Evolutionary conservation across 75 land plant species (phyloP).

Genomic region (Pinus taeda): DNA sequence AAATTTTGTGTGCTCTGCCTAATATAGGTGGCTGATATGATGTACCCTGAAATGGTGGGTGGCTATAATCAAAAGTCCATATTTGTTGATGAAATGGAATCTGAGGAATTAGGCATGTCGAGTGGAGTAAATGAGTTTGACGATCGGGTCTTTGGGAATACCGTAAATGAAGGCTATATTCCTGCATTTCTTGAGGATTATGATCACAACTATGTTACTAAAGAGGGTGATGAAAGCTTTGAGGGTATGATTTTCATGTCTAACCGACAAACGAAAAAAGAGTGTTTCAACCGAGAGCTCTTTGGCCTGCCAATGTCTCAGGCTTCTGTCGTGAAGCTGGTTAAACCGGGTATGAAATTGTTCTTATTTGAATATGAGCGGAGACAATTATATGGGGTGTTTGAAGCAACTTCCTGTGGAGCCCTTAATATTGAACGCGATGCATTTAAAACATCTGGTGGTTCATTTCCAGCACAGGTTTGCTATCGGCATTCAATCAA

Average conservation of each 20-base stretch:
- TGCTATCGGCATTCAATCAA: background rate
- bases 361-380: constrained; percentile 67
- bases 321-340: constrained; percentile 32
- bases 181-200: no score
- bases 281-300: constrained; percentile 37
- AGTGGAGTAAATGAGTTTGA: no score
- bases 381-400: constrained; percentile 51
- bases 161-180: no score
- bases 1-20: no score
- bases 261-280: constrained; percentile 42
- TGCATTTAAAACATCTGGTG: constrained; percentile 38
- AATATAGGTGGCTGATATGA: no score
- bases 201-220: no score
- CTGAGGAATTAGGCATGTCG: no score
- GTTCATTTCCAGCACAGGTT: constrained; percentile 65
- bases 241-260: constrained; percentile 77
- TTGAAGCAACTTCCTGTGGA: constrained; percentile 52
- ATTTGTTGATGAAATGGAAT: no score
- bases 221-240: background rate
- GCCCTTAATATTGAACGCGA: constrained; percentile 42
- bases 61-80: constrained; percentile 14
- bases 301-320: constrained; percentile 56
- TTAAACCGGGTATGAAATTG: constrained; percentile 61
- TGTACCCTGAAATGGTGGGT: background rate
- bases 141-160: no score